Evolutionary conservation across 495 filamentous ascomycete genomes (phyloP), one percentile per base, ranked within the genome.

Genomic region (Podospora conica): DNA sequence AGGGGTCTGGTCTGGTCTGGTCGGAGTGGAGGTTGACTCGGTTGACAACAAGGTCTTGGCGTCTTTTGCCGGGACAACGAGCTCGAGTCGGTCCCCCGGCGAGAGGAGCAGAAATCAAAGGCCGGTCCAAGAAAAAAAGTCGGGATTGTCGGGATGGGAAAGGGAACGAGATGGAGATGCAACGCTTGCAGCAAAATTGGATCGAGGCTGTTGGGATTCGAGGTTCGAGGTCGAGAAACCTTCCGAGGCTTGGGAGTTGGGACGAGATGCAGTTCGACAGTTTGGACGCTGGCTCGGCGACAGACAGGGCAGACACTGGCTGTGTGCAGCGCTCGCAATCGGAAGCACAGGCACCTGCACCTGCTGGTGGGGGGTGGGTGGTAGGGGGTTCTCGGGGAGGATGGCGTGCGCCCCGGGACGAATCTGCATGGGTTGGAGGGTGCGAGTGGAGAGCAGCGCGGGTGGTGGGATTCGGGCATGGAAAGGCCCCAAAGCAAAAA

Each of bases 341-440:
- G 40, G 40, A 48, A 48, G 40, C 40, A 48, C 40, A 48, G 40
- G 40, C 40, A 48, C 40, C 40, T n/a, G 40, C 40, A 48, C 40
- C 15, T 48, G 40, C 40, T 48, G 15, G n/a, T n/a, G 40, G 40
- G 40, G 18, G 40, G 40, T n/a, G 18, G 15, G 40, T 15, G 15
- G 55, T 23, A 21, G 53, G 18, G 11, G 61, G 61, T 48, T 25
- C 54, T 57, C 27, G 53, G 28, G 22, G 23, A 64, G 27, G 54
- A 64, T 64, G 61, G 61, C 53, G 61, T 64, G 61, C 61, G 61
- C 63, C 33, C n/a, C 61, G 23, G 61, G 62, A 27, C 58, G 55
- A 55, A 58, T 64, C 63, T 58, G 63, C 63, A 64, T 24, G 61
- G 58, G n/a, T 53, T n/a, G 48, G 48, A n/a, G 15, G n/a, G 28